phyloP scores from a whole-genome alignment of 306 rosid species.

The Dalbergia oliveri region DNA sequence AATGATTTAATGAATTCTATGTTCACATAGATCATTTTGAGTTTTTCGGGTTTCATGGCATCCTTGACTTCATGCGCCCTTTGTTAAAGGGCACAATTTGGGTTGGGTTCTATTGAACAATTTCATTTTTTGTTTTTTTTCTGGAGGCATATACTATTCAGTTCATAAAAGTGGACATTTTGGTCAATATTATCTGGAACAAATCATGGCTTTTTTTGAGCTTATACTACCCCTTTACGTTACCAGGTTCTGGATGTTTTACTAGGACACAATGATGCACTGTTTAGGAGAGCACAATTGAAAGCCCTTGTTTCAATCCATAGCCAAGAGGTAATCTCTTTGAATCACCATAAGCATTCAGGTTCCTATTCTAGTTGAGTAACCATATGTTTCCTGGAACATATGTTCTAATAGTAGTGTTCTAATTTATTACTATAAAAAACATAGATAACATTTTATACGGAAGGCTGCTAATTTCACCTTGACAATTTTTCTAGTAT shows the following conservation, averaged over 20 bases:
- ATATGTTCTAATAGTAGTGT: slow-evolving; percentile 19
- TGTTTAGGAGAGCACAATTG: slow-evolving; percentile 92
- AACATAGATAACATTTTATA: neutral
- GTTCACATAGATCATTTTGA: slow-evolving; percentile 20
- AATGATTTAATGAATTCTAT: slow-evolving; percentile 4
- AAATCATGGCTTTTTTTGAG: slow-evolving; percentile 39
- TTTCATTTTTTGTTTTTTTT: slow-evolving; percentile 18
- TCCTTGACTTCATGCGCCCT: slow-evolving; percentile 9
- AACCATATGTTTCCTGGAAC: slow-evolving; percentile 28
- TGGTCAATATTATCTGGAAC: slow-evolving; percentile 7
- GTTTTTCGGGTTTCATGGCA: neutral
- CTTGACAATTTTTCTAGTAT: slow-evolving; percentile 22
- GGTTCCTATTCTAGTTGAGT: slow-evolving; percentile 41
- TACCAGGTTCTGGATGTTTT: slow-evolving; percentile 79
- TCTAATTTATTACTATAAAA: slow-evolving; percentile 19
- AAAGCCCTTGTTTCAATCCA: slow-evolving; percentile 94
- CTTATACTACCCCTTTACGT: slow-evolving; percentile 41
- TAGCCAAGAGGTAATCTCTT: slow-evolving; percentile 81
- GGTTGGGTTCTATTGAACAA: slow-evolving; percentile 8
- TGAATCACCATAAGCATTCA: slow-evolving; percentile 57
- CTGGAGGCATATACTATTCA: neutral
- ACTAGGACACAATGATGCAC: slow-evolving; percentile 83
- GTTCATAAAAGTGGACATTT: neutral
- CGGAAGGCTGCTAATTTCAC: slow-evolving; percentile 29
- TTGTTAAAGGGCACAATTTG: slow-evolving; percentile 22